These are phyloP conservation scores for Candida silvicultrix DNA, from an alignment of 805 yeast genomes.

Conservation along the genomic window DNA sequence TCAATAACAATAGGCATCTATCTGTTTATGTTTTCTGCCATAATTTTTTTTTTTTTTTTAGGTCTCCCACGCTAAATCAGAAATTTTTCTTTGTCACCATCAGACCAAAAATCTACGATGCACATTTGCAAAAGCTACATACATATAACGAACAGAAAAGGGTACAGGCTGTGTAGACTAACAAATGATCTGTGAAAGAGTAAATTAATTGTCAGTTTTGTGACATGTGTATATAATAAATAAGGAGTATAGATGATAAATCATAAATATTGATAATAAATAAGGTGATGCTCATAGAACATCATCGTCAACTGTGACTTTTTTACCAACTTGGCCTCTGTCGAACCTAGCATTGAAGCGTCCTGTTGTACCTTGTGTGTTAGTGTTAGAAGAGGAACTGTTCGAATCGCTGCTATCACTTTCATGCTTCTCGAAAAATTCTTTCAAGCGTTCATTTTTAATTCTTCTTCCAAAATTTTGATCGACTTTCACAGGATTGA, in stretches of 20 bases:
- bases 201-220: too few species aligned
- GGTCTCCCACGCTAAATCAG: neutral
- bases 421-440: conserved; percentile 13
- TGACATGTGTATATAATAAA: too few species aligned
- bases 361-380: conserved; percentile 9
- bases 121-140: neutral
- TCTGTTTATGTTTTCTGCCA: neutral
- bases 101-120: neutral
- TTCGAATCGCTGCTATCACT: neutral
- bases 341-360: conserved; percentile 32
- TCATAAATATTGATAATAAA: neutral
- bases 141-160: too few species aligned
- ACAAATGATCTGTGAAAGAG: too few species aligned
- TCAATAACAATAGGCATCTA: neutral
- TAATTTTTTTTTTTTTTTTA: neutral
- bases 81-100: neutral
- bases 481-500: conserved; percentile 6
- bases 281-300: neutral
- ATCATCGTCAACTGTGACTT: conserved; percentile 20
- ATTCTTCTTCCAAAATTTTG: conserved; percentile 16
- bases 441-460: conserved; percentile 15
- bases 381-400: neutral
- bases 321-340: conserved; percentile 34
- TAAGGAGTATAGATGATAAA: neutral
- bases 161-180: neutral